Conservation (phyloP, 2,329 filamentous ascomycete species). For the Pseudogymnoascus sp. region DNA sequence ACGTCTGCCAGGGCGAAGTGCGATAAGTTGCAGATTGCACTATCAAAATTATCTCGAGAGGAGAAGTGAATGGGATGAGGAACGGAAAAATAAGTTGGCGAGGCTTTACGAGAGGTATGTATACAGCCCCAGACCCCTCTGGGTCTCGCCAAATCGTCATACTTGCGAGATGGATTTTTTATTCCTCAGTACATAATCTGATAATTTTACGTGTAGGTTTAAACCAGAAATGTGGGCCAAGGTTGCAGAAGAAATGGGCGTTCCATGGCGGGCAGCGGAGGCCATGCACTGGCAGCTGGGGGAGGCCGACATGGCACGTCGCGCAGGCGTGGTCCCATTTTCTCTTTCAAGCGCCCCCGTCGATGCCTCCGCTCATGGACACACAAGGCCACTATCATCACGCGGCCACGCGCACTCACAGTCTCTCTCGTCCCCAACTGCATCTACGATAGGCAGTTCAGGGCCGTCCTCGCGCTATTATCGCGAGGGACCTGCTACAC, state of each 20-base stretch:
- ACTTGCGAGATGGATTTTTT: not conserved
- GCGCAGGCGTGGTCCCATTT: conserved; percentile 85
- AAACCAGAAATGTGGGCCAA: conserved; percentile 98
- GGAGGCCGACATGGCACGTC: conserved; percentile 85
- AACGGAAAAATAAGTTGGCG: conserved; percentile 93
- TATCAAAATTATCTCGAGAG: conserved; percentile 97
- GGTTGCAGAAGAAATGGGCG: conserved; percentile 87
- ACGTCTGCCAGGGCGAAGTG: conserved; percentile 78
- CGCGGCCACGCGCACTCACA: conserved; percentile 20
- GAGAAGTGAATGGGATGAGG: conserved; percentile 91
- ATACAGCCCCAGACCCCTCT: not conserved
- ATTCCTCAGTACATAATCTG: not conserved
- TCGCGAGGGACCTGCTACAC: conserved; percentile 10
- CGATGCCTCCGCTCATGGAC: conserved; percentile 35
- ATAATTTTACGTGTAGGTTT: conserved; percentile 53
- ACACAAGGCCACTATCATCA: conserved; percentile 36
- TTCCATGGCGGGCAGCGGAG: conserved; percentile 92
- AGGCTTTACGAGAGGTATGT: conserved; percentile 87
- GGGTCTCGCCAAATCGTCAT: not conserved
- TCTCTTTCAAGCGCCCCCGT: conserved; percentile 53
- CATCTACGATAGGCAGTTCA: conserved; percentile 10
- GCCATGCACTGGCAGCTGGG: conserved; percentile 98
- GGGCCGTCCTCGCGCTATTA: not conserved
- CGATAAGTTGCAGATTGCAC: conserved; percentile 87
- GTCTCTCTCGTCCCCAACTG: conserved; percentile 21